A percentile compares a stretch with the other conserved stretches of the same genome.
Evolutionary conservation across 805 yeast genomes (phyloP).

Genomic region (Huiozyma naganishii): DNA sequence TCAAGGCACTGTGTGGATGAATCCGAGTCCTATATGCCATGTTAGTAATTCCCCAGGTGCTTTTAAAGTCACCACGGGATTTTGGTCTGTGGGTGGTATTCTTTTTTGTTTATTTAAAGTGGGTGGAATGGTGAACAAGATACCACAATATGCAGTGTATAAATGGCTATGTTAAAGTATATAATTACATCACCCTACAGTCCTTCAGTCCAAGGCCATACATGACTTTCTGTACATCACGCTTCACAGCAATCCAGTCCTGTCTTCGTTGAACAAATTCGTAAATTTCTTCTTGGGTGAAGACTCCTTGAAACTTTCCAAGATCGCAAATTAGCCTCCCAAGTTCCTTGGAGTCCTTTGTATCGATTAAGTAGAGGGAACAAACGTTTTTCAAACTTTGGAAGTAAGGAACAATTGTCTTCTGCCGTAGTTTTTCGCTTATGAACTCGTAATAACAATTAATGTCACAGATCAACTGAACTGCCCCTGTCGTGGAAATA

Average conservation of each 20-base stretch:
- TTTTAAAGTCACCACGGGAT: too few species aligned
- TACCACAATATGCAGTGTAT: too few species aligned
- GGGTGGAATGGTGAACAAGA: too few species aligned
- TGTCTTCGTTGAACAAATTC: slow-evolving; percentile 79
- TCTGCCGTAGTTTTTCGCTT: slow-evolving; percentile 44
- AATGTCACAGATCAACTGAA: slow-evolving; percentile 69
- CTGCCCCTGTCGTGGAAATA: slow-evolving; percentile 74
- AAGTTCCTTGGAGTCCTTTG: slow-evolving; percentile 62
- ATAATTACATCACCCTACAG: slow-evolving; percentile 43
- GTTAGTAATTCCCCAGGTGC: too few species aligned
- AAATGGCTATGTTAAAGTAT: too few species aligned
- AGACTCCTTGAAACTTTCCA: slow-evolving; percentile 77
- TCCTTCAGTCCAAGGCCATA: slow-evolving; percentile 81
- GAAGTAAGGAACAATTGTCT: slow-evolving; percentile 63
- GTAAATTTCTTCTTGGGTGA: slow-evolving; percentile 87
- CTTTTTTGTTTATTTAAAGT: too few species aligned
- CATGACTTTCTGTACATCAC: slow-evolving; percentile 86
- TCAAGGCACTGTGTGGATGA: too few species aligned
- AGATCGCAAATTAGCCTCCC: slow-evolving; percentile 78
- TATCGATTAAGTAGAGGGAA: slow-evolving; percentile 62
- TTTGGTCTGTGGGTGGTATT: too few species aligned
- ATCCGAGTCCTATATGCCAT: too few species aligned
- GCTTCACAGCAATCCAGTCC: slow-evolving; percentile 72
- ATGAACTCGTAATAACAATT: slow-evolving; percentile 71
- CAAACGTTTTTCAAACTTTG: slow-evolving; percentile 78